A percentile compares a stretch with the other conserved stretches of the same genome.
Conservation (phyloP, 2,329 filamentous ascomycete species). For the Aspergillus pseudotamarii region DNA sequence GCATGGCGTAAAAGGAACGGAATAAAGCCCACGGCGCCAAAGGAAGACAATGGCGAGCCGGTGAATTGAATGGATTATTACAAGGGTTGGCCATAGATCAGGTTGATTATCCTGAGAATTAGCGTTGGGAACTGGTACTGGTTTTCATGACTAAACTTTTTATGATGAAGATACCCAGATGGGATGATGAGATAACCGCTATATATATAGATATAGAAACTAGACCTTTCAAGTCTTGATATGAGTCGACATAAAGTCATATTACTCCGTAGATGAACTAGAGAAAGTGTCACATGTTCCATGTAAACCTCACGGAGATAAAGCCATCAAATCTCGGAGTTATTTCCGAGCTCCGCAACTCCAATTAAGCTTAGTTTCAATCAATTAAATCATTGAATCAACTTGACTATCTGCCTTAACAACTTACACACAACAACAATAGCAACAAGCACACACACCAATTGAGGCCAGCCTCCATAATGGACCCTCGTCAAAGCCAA, state of each 20-base stretch:
- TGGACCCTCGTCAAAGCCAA: constrained; percentile 19
- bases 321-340: not conserved
- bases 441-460: not conserved
- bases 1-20: constrained; percentile 78
- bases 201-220: not conserved
- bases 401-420: not conserved
- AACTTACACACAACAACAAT: not conserved
- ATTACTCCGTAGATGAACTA: too few relatives aligned
- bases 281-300: not conserved
- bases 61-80: constrained; percentile 1
- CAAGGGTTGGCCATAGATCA: too few relatives aligned
- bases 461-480: constrained; percentile 5
- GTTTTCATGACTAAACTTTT: constrained; percentile 5
- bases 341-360: not conserved
- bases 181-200: not conserved
- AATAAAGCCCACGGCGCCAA: constrained; percentile 31
- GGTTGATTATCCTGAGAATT: not conserved
- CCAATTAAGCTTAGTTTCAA: not conserved
- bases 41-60: constrained; percentile 12
- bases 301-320: not conserved
- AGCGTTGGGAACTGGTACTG: constrained; percentile 12
- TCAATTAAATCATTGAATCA: not conserved
- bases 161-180: constrained; percentile 16
- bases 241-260: not conserved
- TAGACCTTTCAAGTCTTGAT: not conserved